Evolutionary conservation across 1,139 yeast species (phyloP).

Genomic region (Lodderomyces parapsilosis): DNA sequence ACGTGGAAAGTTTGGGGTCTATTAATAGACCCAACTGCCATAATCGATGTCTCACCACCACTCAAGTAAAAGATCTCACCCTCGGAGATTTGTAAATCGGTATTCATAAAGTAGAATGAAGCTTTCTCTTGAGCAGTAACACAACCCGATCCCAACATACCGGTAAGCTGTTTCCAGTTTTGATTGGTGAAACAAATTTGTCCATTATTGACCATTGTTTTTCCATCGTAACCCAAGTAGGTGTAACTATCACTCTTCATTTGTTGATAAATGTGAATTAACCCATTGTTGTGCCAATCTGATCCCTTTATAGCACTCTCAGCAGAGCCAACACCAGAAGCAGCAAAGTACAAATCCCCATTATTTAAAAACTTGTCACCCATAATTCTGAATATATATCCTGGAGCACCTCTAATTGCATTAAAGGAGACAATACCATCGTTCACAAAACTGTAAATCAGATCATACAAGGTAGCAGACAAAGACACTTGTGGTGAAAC

Average conservation of each 20-base stretch:
- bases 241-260: constrained; percentile 29
- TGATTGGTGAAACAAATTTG: too few relatives aligned
- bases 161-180: too few relatives aligned
- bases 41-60: too few relatives aligned
- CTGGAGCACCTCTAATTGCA: background rate
- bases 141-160: too few relatives aligned
- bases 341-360: background rate
- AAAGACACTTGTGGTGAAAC: background rate
- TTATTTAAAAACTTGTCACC: background rate
- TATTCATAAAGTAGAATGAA: too few relatives aligned
- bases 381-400: background rate
- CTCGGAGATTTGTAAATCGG: too few relatives aligned
- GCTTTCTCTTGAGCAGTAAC: too few relatives aligned
- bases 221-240: too few relatives aligned
- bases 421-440: background rate
- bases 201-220: too few relatives aligned
- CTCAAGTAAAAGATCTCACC: too few relatives aligned
- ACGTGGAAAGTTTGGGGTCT: too few relatives aligned
- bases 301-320: background rate
- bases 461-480: background rate
- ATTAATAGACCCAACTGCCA: too few relatives aligned
- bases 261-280: constrained; percentile 20
- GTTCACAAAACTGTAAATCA: background rate
- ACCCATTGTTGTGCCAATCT: constrained; percentile 17
- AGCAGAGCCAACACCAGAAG: constrained; percentile 11